Base-by-base conservation (phyloP, 371 early-diverging fungal genomes). In the Mortierella polycephala region DNA sequence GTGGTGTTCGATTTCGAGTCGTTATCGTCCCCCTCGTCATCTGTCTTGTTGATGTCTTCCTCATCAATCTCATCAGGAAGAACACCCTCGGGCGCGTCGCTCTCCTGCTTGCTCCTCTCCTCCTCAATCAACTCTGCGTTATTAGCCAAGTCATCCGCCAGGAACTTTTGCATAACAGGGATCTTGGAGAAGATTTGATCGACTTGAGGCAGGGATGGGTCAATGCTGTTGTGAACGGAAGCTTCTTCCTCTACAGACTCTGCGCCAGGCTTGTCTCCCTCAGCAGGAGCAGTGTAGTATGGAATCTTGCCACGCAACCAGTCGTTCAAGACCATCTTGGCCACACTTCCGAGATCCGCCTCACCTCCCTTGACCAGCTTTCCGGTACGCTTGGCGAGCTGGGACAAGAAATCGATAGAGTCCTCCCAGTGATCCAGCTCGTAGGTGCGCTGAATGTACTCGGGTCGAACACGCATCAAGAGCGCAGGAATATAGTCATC, bases 261-360 rank as follows among this genome's bases (percentile, higher is more conserved):
- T 18, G 59, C 69, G 7, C 57, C 71, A n/a, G 83, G 47, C 54
- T 65, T 60, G 66, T 73, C 62, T 13, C 81, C 65, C 65, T 86
- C 91, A 44, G 98, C 96, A 51, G 99, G 99, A 20, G 91, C 83
- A 1, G 90, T 89, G 83, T 92, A 99, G 88, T 92, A 99, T 21
- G 99, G 99, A 76, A 99, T 96, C 82, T 97, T 95, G 56, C 99
- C 99, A 63, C 99, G 91, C 58, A 98, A 85, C 98, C 98, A 99
- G 85, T 99, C 99, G 85, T 98, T 96, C 65, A 99, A 86, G 7
- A 99, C 92, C 95, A 97, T 98, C 82, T 98, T 98, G 49, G 98
- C 90, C 14, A 96, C 96, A n/a, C 95, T 92, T 58, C 90, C 87
- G 23, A 97, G 61, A 86, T 99, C 98, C 37, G 99, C 94, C 69